These are phyloP conservation scores for Ogataea hybrid DNA, from an alignment of 1,139 yeast genomes.

Conservation along the genomic window DNA sequence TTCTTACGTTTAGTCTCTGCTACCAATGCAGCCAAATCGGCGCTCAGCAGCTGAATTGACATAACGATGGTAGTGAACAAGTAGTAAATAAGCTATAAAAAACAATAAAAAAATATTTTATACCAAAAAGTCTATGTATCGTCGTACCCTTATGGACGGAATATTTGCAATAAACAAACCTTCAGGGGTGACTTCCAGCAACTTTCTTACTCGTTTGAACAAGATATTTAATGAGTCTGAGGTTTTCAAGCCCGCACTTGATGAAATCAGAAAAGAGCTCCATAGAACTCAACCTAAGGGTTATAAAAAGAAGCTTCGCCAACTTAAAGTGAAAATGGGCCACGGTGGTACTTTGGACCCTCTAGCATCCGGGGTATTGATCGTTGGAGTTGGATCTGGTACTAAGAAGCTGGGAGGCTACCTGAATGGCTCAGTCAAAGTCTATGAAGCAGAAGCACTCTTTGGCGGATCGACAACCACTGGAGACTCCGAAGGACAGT, in stretches of 20 bases:
- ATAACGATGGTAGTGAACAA: constrained; percentile 5
- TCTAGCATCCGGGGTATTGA: constrained; percentile 87
- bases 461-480: constrained; percentile 92
- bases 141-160: constrained; percentile 61
- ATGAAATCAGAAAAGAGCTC: constrained; percentile 46
- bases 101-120: constrained; percentile 4
- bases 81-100: constrained; percentile 3
- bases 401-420: constrained; percentile 77
- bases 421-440: constrained; percentile 68
- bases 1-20: constrained; percentile 72
- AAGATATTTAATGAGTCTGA: constrained; percentile 57
- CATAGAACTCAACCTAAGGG: constrained; percentile 38
- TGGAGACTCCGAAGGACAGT: constrained; percentile 89
- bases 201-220: constrained; percentile 66
- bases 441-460: constrained; percentile 80
- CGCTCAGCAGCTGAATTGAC: constrained; percentile 41
- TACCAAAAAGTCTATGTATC: constrained; percentile 2
- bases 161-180: constrained; percentile 94
- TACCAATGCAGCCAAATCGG: constrained; percentile 59
- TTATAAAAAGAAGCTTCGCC: constrained; percentile 30
- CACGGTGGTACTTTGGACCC: constrained; percentile 99
- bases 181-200: constrained; percentile 76
- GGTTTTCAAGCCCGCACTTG: constrained; percentile 56
- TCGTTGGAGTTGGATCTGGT: constrained; percentile 87
- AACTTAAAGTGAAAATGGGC: constrained; percentile 82